Evolutionary conservation across 495 filamentous ascomycete species (phyloP), one percentile per base, ranked within the genome.

Genomic region (Penicillium steckii): DNA sequence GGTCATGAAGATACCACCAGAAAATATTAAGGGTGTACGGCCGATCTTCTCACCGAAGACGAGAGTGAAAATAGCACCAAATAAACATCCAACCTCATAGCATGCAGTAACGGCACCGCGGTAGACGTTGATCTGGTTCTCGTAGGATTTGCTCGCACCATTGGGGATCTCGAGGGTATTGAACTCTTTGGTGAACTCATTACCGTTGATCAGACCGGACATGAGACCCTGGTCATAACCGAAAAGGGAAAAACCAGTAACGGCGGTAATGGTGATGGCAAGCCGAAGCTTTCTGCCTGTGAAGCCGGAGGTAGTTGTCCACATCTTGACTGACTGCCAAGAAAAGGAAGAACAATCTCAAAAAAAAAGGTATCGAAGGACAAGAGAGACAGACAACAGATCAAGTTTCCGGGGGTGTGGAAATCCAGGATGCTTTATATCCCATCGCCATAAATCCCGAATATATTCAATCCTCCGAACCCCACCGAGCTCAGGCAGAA

Each of bases 91-190:
- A 21, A 92, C 76, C 56, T 91, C 88, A 67, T 92, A 94, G 54
- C 90, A 89, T 3, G 89, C 80, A 1, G 87, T 91, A 15, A 92
- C 87, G 10, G 85, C 79, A 46, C 87, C 89, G 59, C 88, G 87
- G 73, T 88, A 85, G 1, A 86, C 86, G 10, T 84, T 74, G 57
- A 89, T 77, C 61, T 81, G 62, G 1, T 41, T 22, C 37, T 37
- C 8, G 27, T 30, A 30, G 8, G 27, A 26, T 27, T 25, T 25
- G 4, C 8, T 26, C 25, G 7, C 3, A 29, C 46, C 21, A 6
- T 49, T 23, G 17, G 15, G 33, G 45, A 51, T 71, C 25, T 71
- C 73, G 2, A 87, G 88, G 29, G 81, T 75, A 9, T 77, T 72
- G 61, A 91, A 91, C 26, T 82, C 77, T 22, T 79, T 60, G 59